Evolutionary conservation across 441 rosid species (phyloP).

Genomic region (Euphorbia celastroides): DNA sequence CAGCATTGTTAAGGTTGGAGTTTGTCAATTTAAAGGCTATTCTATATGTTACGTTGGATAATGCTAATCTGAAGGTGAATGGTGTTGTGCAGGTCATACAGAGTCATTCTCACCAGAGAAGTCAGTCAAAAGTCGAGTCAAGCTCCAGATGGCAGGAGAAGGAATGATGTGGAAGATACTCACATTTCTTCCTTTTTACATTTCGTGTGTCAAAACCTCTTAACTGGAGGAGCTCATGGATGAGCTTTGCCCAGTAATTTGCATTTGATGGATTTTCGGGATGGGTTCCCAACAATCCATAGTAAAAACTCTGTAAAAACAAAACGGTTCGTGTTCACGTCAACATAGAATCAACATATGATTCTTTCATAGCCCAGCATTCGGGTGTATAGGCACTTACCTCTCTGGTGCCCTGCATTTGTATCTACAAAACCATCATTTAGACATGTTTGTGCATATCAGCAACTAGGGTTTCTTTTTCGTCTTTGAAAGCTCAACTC

Average conservation of each 20-base stretch:
- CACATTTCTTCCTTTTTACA: conserved; percentile 35
- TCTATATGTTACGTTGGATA: no score
- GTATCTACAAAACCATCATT: conserved; percentile 32
- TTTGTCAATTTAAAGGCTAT: background rate
- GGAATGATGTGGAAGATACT: conserved; percentile 33
- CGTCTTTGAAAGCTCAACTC: conserved; percentile 17
- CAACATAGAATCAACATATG: conserved; percentile 59
- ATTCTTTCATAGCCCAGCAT: conserved; percentile 64
- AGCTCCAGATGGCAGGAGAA: conserved; percentile 47
- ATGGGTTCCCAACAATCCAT: conserved; percentile 40
- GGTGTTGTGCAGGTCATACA: conserved; percentile 51
- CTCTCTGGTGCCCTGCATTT: conserved; percentile 54
- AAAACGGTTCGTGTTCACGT: conserved; percentile 9
- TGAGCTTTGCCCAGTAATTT: conserved; percentile 36
- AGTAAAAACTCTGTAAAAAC: conserved; percentile 15
- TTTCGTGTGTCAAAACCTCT: conserved; percentile 29
- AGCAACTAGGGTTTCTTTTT: conserved; percentile 21
- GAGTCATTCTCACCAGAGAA: conserved; percentile 66
- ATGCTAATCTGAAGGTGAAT: background rate
- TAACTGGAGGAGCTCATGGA: conserved; percentile 31
- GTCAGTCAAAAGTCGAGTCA: conserved; percentile 38
- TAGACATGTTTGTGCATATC: conserved; percentile 37
- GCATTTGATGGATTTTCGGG: conserved; percentile 41
- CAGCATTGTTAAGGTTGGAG: background rate
- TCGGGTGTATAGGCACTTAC: conserved; percentile 40